A percentile compares a stretch with the other conserved stretches of the same genome.
These are phyloP conservation scores for Floccularia luteovirens DNA, from an alignment of 768 basidiomycete species.

Conservation along the genomic window DNA sequence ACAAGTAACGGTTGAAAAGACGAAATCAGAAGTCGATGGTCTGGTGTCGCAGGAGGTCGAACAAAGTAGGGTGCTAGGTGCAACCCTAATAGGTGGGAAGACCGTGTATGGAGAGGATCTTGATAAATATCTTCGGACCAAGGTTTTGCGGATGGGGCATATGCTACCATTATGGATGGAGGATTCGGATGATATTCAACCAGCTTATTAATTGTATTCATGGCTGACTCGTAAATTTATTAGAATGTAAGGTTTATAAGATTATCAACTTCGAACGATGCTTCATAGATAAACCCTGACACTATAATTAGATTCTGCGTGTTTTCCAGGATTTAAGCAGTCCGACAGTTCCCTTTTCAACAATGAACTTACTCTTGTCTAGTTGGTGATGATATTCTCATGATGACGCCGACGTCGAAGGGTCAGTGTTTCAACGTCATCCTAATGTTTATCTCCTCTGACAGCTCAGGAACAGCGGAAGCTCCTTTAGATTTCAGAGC, in stretches of 20 bases:
- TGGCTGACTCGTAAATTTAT: conserved; percentile 3
- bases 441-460: no score
- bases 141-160: conserved; percentile 97
- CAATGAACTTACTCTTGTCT: no score
- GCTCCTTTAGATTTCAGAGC: no score
- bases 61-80: conserved; percentile 46
- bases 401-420: no score
- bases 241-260: not conserved
- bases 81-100: conserved; percentile 75
- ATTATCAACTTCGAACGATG: no score
- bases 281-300: no score
- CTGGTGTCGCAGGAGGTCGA: conserved; percentile 15
- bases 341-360: no score
- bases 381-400: no score
- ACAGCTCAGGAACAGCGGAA: no score
- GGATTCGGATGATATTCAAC: conserved; percentile 17
- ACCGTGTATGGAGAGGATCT: conserved; percentile 77
- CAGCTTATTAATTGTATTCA: conserved; percentile 6
- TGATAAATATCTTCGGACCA: conserved; percentile 93
- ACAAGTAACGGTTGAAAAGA: conserved; percentile 19
- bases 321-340: no score
- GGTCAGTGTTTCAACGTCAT: no score
- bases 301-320: no score
- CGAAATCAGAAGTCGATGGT: conserved; percentile 9
- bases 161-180: conserved; percentile 61